Evolutionary conservation across 176 grass and related monocot genomes (phyloP).

Genomic region (Oryza meyeriana): DNA sequence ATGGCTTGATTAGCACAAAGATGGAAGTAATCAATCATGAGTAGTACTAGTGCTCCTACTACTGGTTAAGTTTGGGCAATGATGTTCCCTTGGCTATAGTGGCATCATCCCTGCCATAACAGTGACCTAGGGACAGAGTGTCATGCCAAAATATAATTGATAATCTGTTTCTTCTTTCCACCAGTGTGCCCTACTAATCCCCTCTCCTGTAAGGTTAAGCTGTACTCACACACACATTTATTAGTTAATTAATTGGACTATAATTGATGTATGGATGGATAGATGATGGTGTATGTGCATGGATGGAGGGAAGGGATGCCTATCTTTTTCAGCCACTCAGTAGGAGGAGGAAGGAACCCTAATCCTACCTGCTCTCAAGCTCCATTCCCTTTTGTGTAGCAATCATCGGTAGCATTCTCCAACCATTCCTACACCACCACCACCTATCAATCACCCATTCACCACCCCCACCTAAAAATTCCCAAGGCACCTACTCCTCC

Average conservation of each 20-base stretch:
- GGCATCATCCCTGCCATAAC: background rate
- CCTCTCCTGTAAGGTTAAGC: background rate
- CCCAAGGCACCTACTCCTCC: slow-evolving; percentile 5
- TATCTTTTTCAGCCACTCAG: slow-evolving; percentile 34
- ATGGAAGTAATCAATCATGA: slow-evolving; percentile 4
- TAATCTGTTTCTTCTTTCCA: background rate
- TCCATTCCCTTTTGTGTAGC: background rate
- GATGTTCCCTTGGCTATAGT: background rate
- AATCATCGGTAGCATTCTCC: background rate
- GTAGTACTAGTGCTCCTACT: background rate
- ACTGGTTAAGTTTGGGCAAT: background rate
- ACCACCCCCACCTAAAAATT: slow-evolving; percentile 9
- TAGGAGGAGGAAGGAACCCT: background rate
- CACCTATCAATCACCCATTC: background rate
- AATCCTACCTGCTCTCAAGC: slow-evolving; percentile 25
- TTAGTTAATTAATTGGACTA: background rate
- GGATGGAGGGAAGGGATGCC: background rate
- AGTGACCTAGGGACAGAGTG: slow-evolving; percentile 9
- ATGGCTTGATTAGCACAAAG: background rate
- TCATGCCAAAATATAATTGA: background rate
- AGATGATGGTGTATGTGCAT: background rate
- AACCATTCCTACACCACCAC: slow-evolving; percentile 11
- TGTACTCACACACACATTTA: background rate
- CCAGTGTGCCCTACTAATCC: background rate
- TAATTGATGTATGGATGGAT: background rate